phyloP scores from a whole-genome alignment of 2,329 filamentous ascomycete genomes.

The Phaeophleospora eucalypticola region DNA sequence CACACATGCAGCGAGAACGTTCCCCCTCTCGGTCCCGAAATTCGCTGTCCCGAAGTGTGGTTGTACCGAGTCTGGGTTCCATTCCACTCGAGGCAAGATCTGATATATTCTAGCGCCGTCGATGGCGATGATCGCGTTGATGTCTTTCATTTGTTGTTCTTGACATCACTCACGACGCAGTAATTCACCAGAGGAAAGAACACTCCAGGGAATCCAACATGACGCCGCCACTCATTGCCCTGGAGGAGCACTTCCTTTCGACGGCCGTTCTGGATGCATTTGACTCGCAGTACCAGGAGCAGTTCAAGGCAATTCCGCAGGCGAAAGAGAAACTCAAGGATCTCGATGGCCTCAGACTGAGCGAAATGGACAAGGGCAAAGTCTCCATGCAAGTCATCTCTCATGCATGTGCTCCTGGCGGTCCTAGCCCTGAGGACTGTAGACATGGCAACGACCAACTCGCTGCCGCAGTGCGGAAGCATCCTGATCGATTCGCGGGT shows the following conservation, averaged over 20 bases:
- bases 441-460: constrained; percentile 33
- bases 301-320: constrained; percentile 31
- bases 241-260: constrained; percentile 37
- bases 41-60: background rate
- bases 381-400: constrained; percentile 35
- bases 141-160: background rate
- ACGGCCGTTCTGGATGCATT: constrained; percentile 31
- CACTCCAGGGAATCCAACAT: constrained; percentile 16
- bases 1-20: background rate
- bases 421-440: constrained; percentile 25
- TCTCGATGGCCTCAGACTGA: constrained; percentile 27
- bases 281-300: constrained; percentile 28
- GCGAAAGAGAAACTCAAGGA: constrained; percentile 29
- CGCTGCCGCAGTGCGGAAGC: constrained; percentile 26
- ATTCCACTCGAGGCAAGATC: background rate
- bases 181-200: background rate
- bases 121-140: background rate
- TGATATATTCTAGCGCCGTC: constrained; percentile 1
- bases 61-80: constrained; percentile 2
- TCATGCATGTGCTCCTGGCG: constrained; percentile 30
- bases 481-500: constrained; percentile 31
- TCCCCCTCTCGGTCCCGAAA: constrained; percentile 2
- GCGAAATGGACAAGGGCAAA: constrained; percentile 32
- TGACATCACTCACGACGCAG: background rate
- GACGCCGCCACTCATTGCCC: constrained; percentile 33